phyloP scores from a whole-genome alignment of 2,329 filamentous ascomycete species.

The Fusarium virguliforme region DNA sequence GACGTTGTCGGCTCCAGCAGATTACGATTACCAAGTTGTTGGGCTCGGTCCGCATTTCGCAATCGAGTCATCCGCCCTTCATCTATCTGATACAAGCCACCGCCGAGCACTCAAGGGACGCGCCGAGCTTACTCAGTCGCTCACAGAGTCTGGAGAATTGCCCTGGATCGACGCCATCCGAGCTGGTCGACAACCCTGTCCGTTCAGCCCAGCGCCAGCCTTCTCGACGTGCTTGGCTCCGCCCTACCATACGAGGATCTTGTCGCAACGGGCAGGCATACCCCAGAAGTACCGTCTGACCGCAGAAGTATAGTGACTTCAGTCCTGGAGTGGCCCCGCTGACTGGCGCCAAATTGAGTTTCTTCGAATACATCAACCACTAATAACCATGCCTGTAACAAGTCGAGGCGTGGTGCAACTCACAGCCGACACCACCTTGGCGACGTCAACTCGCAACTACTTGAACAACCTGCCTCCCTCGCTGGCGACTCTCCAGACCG shows the following conservation, averaged over 20 bases:
- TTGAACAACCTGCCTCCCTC: constrained; percentile 54
- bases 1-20: constrained; percentile 28
- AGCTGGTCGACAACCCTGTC: constrained; percentile 49
- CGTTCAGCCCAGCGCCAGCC: constrained; percentile 45
- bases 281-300: constrained; percentile 55
- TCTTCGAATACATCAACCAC: constrained; percentile 48
- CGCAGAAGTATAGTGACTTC: constrained; percentile 55
- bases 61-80: constrained; percentile 31
- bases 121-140: constrained; percentile 35
- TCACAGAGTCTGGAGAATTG: constrained; percentile 28
- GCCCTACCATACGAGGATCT: constrained; percentile 53
- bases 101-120: constrained; percentile 22
- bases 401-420: constrained; percentile 54
- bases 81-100: constrained; percentile 46
- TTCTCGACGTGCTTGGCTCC: constrained; percentile 47
- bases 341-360: constrained; percentile 54
- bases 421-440: constrained; percentile 51
- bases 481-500: constrained; percentile 50
- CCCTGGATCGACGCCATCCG: constrained; percentile 33
- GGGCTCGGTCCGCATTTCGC: constrained; percentile 24
- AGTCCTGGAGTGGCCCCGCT: constrained; percentile 52
- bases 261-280: constrained; percentile 51
- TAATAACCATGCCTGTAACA: constrained; percentile 54
- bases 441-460: constrained; percentile 50
- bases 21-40: constrained; percentile 28